These are phyloP conservation scores for Backusella tuberculispora DNA, from an alignment of 192 early-diverging fungal species.

Conservation along the genomic window DNA sequence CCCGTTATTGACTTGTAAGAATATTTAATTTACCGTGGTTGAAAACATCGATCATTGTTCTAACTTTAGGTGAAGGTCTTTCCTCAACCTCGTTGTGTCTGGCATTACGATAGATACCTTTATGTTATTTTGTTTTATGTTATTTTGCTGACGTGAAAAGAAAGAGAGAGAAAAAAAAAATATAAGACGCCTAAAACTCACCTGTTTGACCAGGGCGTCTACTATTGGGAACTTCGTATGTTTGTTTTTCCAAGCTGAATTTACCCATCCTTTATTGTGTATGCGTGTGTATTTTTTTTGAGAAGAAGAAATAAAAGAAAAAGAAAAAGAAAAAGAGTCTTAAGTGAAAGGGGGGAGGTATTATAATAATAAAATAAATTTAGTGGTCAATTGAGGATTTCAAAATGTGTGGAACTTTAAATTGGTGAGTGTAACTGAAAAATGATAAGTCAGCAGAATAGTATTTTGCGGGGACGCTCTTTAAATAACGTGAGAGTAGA, in stretches of 20 bases:
- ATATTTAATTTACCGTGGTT: constrained; percentile 42
- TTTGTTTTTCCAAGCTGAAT: constrained; percentile 56
- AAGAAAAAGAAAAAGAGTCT: not conserved
- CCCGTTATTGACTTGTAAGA: not conserved
- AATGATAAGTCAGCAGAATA: constrained; percentile 25
- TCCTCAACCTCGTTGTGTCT: constrained; percentile 36
- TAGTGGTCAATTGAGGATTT: not conserved
- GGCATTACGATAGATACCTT: constrained; percentile 54
- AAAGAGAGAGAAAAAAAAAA: not conserved
- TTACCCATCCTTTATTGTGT: constrained; percentile 22
- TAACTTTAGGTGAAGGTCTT: constrained; percentile 49
- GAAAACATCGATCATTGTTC: constrained; percentile 54
- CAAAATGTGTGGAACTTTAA: not conserved
- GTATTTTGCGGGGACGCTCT: constrained; percentile 5
- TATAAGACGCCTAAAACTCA: constrained; percentile 23
- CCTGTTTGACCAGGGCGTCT: constrained; percentile 56
- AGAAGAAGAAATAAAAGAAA: not conserved
- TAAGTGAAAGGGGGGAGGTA: not conserved
- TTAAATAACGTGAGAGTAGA: constrained; percentile 11
- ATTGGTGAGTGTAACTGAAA: constrained; percentile 16
- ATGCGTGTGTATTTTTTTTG: not conserved
- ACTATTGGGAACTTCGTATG: constrained; percentile 51
- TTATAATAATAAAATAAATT: constrained; percentile 1
- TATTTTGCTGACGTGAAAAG: not conserved
- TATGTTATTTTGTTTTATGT: not conserved